Evolutionary conservation across 352 stramenopile genomes (phyloP).

Genomic region (Globisporangium cylindrosporum): DNA sequence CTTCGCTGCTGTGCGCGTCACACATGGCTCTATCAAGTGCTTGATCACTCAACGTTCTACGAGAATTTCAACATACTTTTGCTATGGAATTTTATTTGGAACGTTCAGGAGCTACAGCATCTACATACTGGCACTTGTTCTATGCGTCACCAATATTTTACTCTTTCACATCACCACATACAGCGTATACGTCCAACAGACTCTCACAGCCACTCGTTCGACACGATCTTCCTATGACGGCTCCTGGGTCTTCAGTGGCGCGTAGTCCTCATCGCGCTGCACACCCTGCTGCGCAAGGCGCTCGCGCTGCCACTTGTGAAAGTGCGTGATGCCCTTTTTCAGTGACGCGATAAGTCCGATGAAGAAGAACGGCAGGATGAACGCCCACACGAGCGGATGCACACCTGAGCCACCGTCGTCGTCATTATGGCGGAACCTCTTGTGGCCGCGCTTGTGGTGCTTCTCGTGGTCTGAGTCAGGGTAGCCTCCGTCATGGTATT

Average conservation of each 20-base stretch:
- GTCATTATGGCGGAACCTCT: background rate
- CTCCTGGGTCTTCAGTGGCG: background rate
- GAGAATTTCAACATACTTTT: too few species aligned
- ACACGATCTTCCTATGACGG: background rate
- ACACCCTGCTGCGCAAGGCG: background rate
- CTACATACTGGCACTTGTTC: too few species aligned
- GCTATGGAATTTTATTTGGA: too few species aligned
- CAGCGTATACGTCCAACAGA: background rate
- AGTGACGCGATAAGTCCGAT: background rate
- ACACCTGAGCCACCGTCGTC: background rate
- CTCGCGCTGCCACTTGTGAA: background rate
- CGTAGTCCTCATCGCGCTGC: background rate
- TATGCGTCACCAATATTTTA: too few species aligned
- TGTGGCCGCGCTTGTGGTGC: background rate
- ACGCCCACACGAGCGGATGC: constrained; percentile 7
- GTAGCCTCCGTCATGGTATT: background rate
- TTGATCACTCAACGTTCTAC: too few species aligned
- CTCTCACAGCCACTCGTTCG: background rate
- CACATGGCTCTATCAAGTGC: too few species aligned
- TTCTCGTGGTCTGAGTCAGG: background rate
- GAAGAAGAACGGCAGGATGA: constrained; percentile 8
- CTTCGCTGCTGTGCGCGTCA: too few species aligned
- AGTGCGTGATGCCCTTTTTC: background rate
- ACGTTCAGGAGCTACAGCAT: too few species aligned
- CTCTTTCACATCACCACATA: background rate